These are phyloP conservation scores for Pseudonitzschia multiseries DNA, from an alignment of 108 stramenopile genomes.

Conservation along the genomic window DNA sequence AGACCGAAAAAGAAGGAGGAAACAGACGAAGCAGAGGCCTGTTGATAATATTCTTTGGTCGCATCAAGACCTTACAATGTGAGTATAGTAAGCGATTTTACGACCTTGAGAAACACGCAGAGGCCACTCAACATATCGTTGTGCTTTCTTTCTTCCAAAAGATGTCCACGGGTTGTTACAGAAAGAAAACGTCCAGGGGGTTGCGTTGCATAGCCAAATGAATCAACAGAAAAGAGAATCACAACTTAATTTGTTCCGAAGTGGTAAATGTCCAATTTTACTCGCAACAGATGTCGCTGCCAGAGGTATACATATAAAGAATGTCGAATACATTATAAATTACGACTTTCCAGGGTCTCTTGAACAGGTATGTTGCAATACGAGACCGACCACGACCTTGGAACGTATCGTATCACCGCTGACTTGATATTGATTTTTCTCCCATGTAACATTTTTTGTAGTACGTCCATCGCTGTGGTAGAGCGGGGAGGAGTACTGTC, in stretches of 20 bases:
- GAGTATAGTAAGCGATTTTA: neutral
- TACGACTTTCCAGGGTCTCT: constrained; percentile 92
- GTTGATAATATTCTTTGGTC: constrained; percentile 33
- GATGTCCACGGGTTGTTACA: constrained; percentile 40
- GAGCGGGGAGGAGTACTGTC: constrained; percentile 26
- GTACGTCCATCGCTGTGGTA: constrained; percentile 73
- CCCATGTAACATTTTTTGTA: constrained; percentile 7
- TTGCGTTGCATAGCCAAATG: constrained; percentile 66
- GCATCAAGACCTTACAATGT: constrained; percentile 18
- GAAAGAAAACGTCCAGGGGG: constrained; percentile 53
- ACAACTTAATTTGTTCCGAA: constrained; percentile 42
- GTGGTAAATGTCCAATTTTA: constrained; percentile 71
- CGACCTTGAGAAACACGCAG: neutral
- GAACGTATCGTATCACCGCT: neutral
- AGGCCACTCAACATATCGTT: constrained; percentile 51
- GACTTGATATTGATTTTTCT: constrained; percentile 6
- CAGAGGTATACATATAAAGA: constrained; percentile 88
- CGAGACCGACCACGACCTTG: constrained; percentile 12
- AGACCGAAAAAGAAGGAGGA: constrained; percentile 19
- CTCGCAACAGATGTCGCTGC: constrained; percentile 97
- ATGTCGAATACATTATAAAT: constrained; percentile 90
- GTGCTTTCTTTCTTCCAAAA: constrained; percentile 39
- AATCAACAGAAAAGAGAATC: constrained; percentile 50
- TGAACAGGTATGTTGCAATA: constrained; percentile 41
- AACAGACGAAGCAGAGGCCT: constrained; percentile 26